Percentiles rank a stretch among this genome's conserved stretches.
Conservation (phyloP, 805 yeast genomes). For the Lipomyces japonicus region DNA sequence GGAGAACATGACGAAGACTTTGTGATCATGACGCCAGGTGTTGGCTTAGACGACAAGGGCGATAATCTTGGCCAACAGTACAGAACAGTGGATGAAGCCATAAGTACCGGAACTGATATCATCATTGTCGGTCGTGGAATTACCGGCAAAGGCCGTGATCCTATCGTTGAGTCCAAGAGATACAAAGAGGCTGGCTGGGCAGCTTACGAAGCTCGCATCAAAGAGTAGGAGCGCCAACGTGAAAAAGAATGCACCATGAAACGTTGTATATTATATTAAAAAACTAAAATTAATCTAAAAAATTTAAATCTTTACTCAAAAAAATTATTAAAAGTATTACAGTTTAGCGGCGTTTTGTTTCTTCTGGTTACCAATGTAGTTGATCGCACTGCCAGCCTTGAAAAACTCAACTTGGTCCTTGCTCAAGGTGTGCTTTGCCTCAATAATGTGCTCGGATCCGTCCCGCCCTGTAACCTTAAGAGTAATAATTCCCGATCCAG, state of each 20-base stretch:
- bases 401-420: slow-evolving; percentile 91
- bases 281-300: too few relatives aligned
- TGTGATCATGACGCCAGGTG: slow-evolving; percentile 98
- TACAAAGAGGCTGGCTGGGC: slow-evolving; percentile 94
- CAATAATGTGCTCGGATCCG: slow-evolving; percentile 67
- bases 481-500: slow-evolving; percentile 52
- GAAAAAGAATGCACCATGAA: too few relatives aligned
- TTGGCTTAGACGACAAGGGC: slow-evolving; percentile 94
- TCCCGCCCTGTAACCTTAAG: slow-evolving; percentile 67
- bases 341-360: neutral
- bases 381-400: slow-evolving; percentile 96
- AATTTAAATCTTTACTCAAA: too few relatives aligned
- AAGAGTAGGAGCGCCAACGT: neutral
- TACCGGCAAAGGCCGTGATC: slow-evolving; percentile 91
- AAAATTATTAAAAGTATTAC: too few relatives aligned
- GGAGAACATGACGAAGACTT: slow-evolving; percentile 85
- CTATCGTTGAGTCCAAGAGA: slow-evolving; percentile 78
- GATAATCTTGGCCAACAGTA: slow-evolving; percentile 96
- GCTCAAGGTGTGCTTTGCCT: slow-evolving; percentile 93
- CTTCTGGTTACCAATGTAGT: slow-evolving; percentile 63
- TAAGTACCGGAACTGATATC: slow-evolving; percentile 82
- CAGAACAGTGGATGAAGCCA: slow-evolving; percentile 82
- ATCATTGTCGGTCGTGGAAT: slow-evolving; percentile 98
- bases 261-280: too few relatives aligned
- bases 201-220: slow-evolving; percentile 58